These are phyloP conservation scores for Alternaria metachromatica DNA, from an alignment of 2,329 filamentous ascomycete genomes.

Conservation along the genomic window DNA sequence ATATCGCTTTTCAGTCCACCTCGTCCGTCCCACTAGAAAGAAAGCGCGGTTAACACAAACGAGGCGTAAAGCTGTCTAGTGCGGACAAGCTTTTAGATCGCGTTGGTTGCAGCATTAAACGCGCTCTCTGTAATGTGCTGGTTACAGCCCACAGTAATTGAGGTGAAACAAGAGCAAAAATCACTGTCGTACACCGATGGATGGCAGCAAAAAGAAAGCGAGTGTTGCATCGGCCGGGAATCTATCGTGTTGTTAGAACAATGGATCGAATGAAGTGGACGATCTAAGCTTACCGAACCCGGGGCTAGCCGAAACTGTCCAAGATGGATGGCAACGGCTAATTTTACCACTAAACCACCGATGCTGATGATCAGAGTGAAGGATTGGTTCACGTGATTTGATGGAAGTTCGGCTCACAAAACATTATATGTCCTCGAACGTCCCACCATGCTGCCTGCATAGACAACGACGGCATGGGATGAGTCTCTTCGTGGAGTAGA, in stretches of 20 bases:
- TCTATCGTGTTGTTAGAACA: background rate
- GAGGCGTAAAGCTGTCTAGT: background rate
- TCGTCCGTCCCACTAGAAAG: background rate
- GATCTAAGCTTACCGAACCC: slow-evolving; percentile 6
- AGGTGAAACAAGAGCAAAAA: background rate
- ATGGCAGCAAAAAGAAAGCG: background rate
- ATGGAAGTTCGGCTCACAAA: background rate
- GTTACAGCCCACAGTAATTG: background rate
- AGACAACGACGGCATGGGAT: background rate
- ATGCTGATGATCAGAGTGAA: slow-evolving; percentile 2
- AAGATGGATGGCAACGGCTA: slow-evolving; percentile 17
- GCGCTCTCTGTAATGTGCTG: background rate
- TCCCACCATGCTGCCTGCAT: background rate
- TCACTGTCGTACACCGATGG: background rate
- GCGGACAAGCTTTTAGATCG: background rate
- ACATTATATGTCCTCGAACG: background rate
- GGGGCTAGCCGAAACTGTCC: slow-evolving; percentile 16
- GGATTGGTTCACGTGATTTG: background rate
- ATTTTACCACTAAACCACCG: slow-evolving; percentile 24
- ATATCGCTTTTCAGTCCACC: background rate
- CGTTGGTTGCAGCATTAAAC: background rate
- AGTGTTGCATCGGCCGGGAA: background rate
- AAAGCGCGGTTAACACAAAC: background rate
- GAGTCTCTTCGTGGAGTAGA: background rate
- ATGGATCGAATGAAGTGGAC: background rate